Percentiles rank a stretch among this genome's conserved stretches.
phyloP scores from a whole-genome alignment of 805 yeast genomes.

The Teunomyces kruisii region DNA sequence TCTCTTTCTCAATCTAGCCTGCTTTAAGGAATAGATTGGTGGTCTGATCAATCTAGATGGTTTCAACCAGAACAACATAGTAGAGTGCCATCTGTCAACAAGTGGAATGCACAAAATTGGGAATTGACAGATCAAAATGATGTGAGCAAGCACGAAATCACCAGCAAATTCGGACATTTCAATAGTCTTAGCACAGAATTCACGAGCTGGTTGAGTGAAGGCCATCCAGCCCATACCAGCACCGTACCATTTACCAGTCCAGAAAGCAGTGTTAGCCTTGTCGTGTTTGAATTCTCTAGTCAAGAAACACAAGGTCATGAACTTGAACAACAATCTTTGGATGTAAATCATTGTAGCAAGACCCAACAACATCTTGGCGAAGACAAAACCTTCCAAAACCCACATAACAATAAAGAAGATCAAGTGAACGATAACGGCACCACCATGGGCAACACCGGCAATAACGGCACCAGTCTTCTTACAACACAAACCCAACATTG shows the following conservation, averaged over 20 bases:
- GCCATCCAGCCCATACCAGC: slow-evolving; percentile 92
- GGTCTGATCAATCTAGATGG: slow-evolving; percentile 97
- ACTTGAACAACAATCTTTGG: slow-evolving; percentile 85
- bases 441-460: slow-evolving; percentile 95
- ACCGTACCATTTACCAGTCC: slow-evolving; percentile 99
- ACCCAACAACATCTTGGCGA: slow-evolving; percentile 85
- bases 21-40: slow-evolving; percentile 95
- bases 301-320: slow-evolving; percentile 72
- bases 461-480: slow-evolving; percentile 93
- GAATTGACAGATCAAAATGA: slow-evolving; percentile 81
- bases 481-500: slow-evolving; percentile 90
- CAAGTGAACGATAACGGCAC: slow-evolving; percentile 85
- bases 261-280: slow-evolving; percentile 95
- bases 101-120: slow-evolving; percentile 84
- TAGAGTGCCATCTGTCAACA: slow-evolving; percentile 96
- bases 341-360: slow-evolving; percentile 78
- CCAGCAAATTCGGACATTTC: slow-evolving; percentile 96
- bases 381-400: slow-evolving; percentile 92
- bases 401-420: slow-evolving; percentile 93
- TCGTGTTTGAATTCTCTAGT: slow-evolving; percentile 97
- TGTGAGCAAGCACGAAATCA: slow-evolving; percentile 91
- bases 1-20: slow-evolving; percentile 93
- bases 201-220: slow-evolving; percentile 94
- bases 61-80: slow-evolving; percentile 97
- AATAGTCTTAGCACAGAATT: slow-evolving; percentile 87